Base-by-base conservation (phyloP, 805 yeast genomes). In the Myxozyma melibiosi region DNA sequence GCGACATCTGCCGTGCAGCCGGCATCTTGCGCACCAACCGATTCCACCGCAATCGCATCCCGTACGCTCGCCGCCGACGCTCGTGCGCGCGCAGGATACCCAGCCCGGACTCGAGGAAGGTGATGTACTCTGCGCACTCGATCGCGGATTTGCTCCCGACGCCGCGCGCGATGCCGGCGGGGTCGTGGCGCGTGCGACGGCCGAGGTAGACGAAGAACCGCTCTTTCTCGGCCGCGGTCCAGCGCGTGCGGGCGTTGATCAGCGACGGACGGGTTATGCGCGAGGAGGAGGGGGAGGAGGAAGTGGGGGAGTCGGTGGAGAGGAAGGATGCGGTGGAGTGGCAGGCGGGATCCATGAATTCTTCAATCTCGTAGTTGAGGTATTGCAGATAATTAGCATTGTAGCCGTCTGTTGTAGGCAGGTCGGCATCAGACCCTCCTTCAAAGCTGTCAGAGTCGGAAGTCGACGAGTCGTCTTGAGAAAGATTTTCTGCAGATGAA, bases 171-270 rank as follows among this genome's bases (percentile, higher is more conserved):
- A 60, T 58, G 3, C 57, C 61, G 14, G 20, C 51, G 1, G 62
- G 62, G 39, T 60, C 57, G 25, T 58, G 64, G 22, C 64, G 52
- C 14, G 61, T 43, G 22, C 55, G 47, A 7, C 64, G 43, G 3
- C 51, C 51, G 8, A 60, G 51, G 11, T 47, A 45, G 13, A 14
- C 55, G 28, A 58, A 60, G 38, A 60, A 60, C 3, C 49, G 31
- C 25, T 60, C 64, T 27, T 60, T 60, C 41, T 60, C 64, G 8
- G n/a, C 28, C n/a, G 43, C 16, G 1, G 59, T 47, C 64, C 64
- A 60, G 9, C 8, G 20, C 14, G 59, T 58, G 3, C 50, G 49
- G 18, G 40, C 39, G 16, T 52, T 58, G 18, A 59, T 34, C n/a
- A 11, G 13, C 9, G 55, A 47, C 25, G 58, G 9, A 13, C 28